Base-by-base conservation (phyloP, 768 basidiomycete species). In the Suillus placidus region DNA sequence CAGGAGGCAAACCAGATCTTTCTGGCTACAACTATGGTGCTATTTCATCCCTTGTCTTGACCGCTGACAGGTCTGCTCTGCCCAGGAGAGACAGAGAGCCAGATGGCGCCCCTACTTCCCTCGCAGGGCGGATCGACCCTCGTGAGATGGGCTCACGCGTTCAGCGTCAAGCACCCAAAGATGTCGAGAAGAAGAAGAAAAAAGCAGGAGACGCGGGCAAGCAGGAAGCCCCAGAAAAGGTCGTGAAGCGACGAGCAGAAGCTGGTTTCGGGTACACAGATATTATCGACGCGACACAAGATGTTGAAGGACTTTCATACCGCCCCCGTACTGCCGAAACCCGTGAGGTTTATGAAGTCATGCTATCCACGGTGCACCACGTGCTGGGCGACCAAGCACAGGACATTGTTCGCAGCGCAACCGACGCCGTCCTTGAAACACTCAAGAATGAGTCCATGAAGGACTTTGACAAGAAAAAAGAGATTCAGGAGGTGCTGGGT, bases 401-500 rank as follows among this genome's bases (percentile, higher is more conserved):
- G 75, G 96, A 98, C 68, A 89, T 99, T 71, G 89, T 99, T 57
- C 90, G 97, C 23, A 94, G 92, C 69, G 97, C 97, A 1, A 92
- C 97, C n/a, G 97, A 99, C 77, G 85, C 87, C 0, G 90, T 96
- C 1, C 80, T 99, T 57, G 94, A 96, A 78, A 84, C 86, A 5
- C 83, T 99, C 68, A 99, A 98, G 80, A 91, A 85, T 70, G 95
- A 97, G 70, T 83, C 84, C 65, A 75, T 94, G 80, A 97, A 95
- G 79, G 96, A 98, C 74, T 96, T 98, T 71, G 97, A 98, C 83
- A 96, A 95, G 84, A 97, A 98, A 79, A 92, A 88, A 80, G 95
- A 98, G 73, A 85, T 97, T 7, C 92, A 97, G 76, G 88, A 88
- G 20, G 77, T 87, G n/a, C 77, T 94, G 14, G 88, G 89, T 0